Base-by-base conservation (phyloP, 345 rosid species). In the Dovyalis caffra region DNA sequence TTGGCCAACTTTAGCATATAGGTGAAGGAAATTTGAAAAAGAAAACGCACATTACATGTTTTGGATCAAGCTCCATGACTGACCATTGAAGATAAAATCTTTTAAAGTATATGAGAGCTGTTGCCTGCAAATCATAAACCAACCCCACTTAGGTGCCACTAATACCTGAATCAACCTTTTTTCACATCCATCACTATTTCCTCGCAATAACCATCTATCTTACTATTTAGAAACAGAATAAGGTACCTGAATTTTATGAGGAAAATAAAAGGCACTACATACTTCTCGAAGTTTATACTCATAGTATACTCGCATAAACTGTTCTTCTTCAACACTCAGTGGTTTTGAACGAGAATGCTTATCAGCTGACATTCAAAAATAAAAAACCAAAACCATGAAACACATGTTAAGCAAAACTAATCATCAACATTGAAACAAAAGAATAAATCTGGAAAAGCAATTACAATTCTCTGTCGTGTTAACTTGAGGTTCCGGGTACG, bases 51-150 rank as follows among this genome's bases (percentile, higher is more conserved):
- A 93, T 95, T 80, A 95, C 87, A 75, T 93, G 85, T 80, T 93
- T 95, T 51, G 99, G 98, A 80, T 91, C 94, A 83, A 91, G 98
- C 77, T 95, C 96, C 99, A 95, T 95, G 87, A 95, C 97, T 29
- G 99, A 93, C 98, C 99, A 95, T 63, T 91, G 93, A 78, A 95
- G 86, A 83, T 95, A 95, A 80, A 95, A 95, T 76, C 99, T 89
- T 83, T 95, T 95, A 81, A 95, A 95, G 87, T 91, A 95, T 66
- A 89, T 83, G 28, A 95, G 95, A 64, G 98, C 98, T 4, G 99
- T 95, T 64, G 91, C 99, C 99, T 95, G 86, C 77, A 88, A 79
- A 75, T 68, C 64, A 80, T 21, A 57, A 51, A 51, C 14, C 64
- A 79, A 71, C 75, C 49, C 51, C 78, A 79, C 12, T 64, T 38